Base-by-base conservation (phyloP, 164 flowering plant species). In the Sedum album region DNA sequence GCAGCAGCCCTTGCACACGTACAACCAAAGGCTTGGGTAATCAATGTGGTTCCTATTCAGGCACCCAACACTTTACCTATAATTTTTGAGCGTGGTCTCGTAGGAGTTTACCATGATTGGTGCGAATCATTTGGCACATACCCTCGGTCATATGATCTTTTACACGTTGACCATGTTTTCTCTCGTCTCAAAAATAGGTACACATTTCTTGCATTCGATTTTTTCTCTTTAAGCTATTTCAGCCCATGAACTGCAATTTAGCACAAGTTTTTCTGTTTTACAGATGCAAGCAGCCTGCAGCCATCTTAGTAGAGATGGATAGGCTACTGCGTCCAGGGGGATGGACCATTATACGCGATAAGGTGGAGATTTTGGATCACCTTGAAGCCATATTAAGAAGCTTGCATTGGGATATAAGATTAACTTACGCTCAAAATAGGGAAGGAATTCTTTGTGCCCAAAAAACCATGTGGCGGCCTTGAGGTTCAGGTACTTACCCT, bases 111-210 rank as follows among this genome's bases (percentile, higher is more conserved):
- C 82, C 98, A 94, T 71, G 97, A 94, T 71, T 94, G 98, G 97
- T 94, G 98, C 26, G 98, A 94, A 73, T 79, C 98, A 67, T 91
- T 94, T 73, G 81, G 88, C 71, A 85, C 93, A 53, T 91, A 94
- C 66, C 98, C 98, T 23, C 83, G 98, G 77, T 80, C 95, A 6
- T 94, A 91, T 68, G 98, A 94, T 75, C 95, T 94, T 68, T 66
- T 94, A 75, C 98, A 94, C 73, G 97, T 89, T 2, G 98, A 94
- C 83, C 96, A 91, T 82, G 80, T 94, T 35, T 94, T 89, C 81
- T 89, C 97, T 13, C 80, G 91, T 63, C 92, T 94, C 39, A 90
- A 88, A 73, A 86, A 83, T 83, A 89, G 96, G 98, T 93, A 28
- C 46, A 6, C 30, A 36, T n/a, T 4, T 17, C 18, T 44, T 2